Percentiles rank a stretch among this genome's conserved stretches.
These are phyloP conservation scores for Yarrowia galli DNA, from an alignment of 1,139 yeast species.

Conservation along the genomic window DNA sequence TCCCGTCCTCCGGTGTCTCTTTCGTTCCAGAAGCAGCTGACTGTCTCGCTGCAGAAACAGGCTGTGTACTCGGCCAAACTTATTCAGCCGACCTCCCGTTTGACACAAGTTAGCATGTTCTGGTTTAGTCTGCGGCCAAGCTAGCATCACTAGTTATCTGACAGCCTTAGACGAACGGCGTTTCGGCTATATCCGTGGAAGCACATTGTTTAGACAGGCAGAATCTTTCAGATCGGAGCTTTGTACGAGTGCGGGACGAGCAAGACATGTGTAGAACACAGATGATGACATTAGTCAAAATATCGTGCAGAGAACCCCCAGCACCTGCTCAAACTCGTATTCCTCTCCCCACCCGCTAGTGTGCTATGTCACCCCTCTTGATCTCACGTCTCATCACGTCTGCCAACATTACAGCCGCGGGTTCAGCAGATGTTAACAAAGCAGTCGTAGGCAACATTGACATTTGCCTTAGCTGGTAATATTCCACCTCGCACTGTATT, in stretches of 20 bases:
- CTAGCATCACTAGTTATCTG: neutral
- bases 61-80: neutral
- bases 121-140: neutral
- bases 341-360: neutral
- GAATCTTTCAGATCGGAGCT: neutral
- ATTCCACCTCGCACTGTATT: neutral
- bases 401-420: slow-evolving; percentile 17
- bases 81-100: neutral
- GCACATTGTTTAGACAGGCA: neutral
- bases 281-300: neutral
- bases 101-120: slow-evolving; percentile 3
- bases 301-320: neutral
- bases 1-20: neutral
- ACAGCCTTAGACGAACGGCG: slow-evolving; percentile 10
- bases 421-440: neutral
- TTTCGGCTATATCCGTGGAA: slow-evolving; percentile 11
- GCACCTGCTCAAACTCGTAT: neutral
- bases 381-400: slow-evolving; percentile 34
- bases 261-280: neutral
- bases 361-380: slow-evolving; percentile 18
- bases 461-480: neutral
- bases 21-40: neutral
- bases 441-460: slow-evolving; percentile 2
- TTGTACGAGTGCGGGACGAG: neutral
- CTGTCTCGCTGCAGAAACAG: neutral